Percentiles rank a stretch among this genome's conserved stretches.
Evolutionary conservation across 345 rosid species (phyloP).

Genomic region (Nasturtium officinale): DNA sequence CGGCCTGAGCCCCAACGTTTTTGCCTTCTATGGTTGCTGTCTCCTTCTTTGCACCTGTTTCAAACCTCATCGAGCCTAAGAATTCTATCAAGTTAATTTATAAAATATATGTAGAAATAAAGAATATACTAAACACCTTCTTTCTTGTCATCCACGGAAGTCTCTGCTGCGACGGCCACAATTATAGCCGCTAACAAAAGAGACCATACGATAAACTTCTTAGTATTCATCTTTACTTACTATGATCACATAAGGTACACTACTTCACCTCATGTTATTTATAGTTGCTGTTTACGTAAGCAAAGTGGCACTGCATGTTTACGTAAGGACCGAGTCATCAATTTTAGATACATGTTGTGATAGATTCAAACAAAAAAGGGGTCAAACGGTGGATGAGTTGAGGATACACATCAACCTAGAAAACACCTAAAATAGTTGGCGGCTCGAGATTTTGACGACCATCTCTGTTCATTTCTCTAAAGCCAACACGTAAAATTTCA

Average conservation of each 20-base stretch:
- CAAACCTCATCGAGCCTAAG: slow-evolving; percentile 1
- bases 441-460: neutral
- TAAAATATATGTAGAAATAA: slow-evolving; percentile 3
- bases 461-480: slow-evolving; percentile 3
- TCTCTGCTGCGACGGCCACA: slow-evolving; percentile 25
- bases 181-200: slow-evolving; percentile 34
- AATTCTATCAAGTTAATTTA: neutral
- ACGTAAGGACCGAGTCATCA: slow-evolving; percentile 16
- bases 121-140: slow-evolving; percentile 23
- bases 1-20: too few species aligned
- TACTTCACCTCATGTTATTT: slow-evolving; percentile 5
- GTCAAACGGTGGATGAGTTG: slow-evolving; percentile 14
- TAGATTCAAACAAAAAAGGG: neutral
- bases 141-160: slow-evolving; percentile 35
- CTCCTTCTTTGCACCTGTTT: slow-evolving; percentile 23
- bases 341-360: neutral
- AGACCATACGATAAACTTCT: slow-evolving; percentile 32
- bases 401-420: too few species aligned
- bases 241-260: neutral
- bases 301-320: neutral
- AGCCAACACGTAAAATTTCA: slow-evolving; percentile 26
- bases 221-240: slow-evolving; percentile 30
- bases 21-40: too few species aligned
- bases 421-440: slow-evolving; percentile 14
- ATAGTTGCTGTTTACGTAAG: slow-evolving; percentile 24